Base-by-base conservation (phyloP, 1,284 basidiomycete species). In the Boletus hoseneyae region DNA sequence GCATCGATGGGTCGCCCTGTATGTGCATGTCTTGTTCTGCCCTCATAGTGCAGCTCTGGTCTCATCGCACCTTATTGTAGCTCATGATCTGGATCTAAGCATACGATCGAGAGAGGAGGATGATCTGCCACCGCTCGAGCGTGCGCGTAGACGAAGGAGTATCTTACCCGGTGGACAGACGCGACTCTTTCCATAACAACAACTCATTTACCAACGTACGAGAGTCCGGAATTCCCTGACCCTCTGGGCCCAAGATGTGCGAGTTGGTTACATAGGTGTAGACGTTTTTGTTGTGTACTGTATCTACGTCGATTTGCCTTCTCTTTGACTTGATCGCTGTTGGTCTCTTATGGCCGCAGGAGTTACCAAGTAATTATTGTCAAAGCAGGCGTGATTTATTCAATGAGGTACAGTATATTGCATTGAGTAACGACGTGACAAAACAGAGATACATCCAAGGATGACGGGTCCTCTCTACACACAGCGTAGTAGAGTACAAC, bases 91-190 rank as follows among this genome's bases (percentile, higher is more conserved):
- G 2, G 64, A 66, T 44, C 7, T 41, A 3, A 57, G 54, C 35
- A 51, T 50, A 42, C 73, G 73, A 65, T 54, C 65, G 29, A 69
- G 52, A 32, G 64, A 75, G n/a, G 76, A 77, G 25, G 77, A 75
- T 16, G 74, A 77, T 50, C 50, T 84, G 29, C 71, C 81, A 1
- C 82, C 81, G 6, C 67, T 84, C 46, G 82, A 84, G 60, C 73
- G 72, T 53, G 81, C 80, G 34, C 70, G 82, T 42, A 67, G 73
- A 52, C 55, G 66, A 29, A 48, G 61, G 46, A 69, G 64, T 34
- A 30, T 54, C 3, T 52, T 69, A 6, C 57, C 57, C 0, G 65
- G 66, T 23, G 67, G 64, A 45, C 64, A 65, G 42, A 66, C 49
- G 18, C 63, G 54, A 12, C 65, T 50, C 16, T 8, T 64, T 9